Percentiles rank a stretch among this genome's conserved stretches.
These are phyloP conservation scores for Candida manassasensis DNA, from an alignment of 805 yeast genomes.

Conservation along the genomic window DNA sequence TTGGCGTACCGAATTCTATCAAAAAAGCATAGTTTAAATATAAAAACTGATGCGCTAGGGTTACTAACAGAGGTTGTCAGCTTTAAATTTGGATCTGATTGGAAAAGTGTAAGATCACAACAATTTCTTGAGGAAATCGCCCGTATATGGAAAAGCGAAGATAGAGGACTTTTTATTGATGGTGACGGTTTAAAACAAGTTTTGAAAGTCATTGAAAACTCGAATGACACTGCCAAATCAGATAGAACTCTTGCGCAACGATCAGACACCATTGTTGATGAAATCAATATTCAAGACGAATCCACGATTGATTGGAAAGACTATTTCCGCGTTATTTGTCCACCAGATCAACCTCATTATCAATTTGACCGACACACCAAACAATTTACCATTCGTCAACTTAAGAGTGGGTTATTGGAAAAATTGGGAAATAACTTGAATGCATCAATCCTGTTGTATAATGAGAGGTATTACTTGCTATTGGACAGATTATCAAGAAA, in stretches of 20 bases:
- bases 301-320: slow-evolving; percentile 57
- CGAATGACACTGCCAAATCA: slow-evolving; percentile 16
- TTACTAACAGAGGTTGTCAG: slow-evolving; percentile 75
- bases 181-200: slow-evolving; percentile 64
- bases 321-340: slow-evolving; percentile 62
- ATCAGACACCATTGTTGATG: slow-evolving; percentile 21
- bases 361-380: slow-evolving; percentile 57
- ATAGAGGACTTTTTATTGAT: slow-evolving; percentile 79
- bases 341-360: slow-evolving; percentile 60
- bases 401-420: slow-evolving; percentile 5
- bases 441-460: slow-evolving; percentile 37
- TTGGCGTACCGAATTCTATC: slow-evolving; percentile 86
- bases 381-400: slow-evolving; percentile 45
- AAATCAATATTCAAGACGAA: slow-evolving; percentile 9
- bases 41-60: slow-evolving; percentile 78
- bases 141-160: slow-evolving; percentile 81
- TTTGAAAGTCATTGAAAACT: slow-evolving; percentile 61
- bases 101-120: slow-evolving; percentile 70
- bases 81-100: slow-evolving; percentile 71
- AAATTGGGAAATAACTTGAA: slow-evolving; percentile 14
- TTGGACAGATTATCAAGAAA: slow-evolving; percentile 72
- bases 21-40: slow-evolving; percentile 86
- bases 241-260: slow-evolving; percentile 14
- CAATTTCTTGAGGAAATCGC: slow-evolving; percentile 73
- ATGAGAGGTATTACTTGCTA: slow-evolving; percentile 55